phyloP scores from a whole-genome alignment of 805 yeast species.

The Saccharomycopsis javanensis region DNA sequence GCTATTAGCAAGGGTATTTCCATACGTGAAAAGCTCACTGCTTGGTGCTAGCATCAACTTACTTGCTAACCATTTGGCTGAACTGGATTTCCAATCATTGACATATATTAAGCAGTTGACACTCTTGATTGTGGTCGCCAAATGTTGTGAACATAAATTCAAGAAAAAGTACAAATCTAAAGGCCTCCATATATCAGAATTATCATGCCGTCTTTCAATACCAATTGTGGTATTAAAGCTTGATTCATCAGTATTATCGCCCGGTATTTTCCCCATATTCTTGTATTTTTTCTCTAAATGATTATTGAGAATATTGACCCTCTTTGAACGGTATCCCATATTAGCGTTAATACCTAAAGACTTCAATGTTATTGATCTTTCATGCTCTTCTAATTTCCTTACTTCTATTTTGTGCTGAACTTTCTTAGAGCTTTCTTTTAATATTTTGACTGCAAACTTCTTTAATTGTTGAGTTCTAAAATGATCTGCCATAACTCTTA shows the following conservation, averaged over 20 bases:
- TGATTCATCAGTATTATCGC: background rate
- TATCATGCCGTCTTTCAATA: conserved; percentile 19
- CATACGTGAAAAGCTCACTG: conserved; percentile 24
- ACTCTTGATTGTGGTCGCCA: background rate
- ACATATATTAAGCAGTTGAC: conserved; percentile 1
- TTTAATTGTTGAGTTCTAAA: conserved; percentile 29
- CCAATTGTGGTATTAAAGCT: background rate
- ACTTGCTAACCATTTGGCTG: conserved; percentile 41
- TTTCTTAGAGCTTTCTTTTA: conserved; percentile 26
- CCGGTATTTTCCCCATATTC: background rate
- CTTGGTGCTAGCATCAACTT: conserved; percentile 34
- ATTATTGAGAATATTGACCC: conserved; percentile 20
- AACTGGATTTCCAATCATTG: conserved; percentile 37
- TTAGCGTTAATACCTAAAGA: conserved; percentile 25
- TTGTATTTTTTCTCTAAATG: conserved; percentile 17
- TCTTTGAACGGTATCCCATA: conserved; percentile 23
- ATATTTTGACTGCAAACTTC: conserved; percentile 24
- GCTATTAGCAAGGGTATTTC: conserved; percentile 23
- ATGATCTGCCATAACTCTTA: conserved; percentile 38
- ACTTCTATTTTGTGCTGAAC: conserved; percentile 26
- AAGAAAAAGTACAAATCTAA: conserved; percentile 26
- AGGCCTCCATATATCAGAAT: conserved; percentile 35
- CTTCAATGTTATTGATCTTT: conserved; percentile 24
- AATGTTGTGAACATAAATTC: background rate
- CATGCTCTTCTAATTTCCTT: conserved; percentile 33